These are phyloP conservation scores for Smallanthus sonchifolius DNA, from an alignment of 129 eudicot genomes.

Conservation along the genomic window DNA sequence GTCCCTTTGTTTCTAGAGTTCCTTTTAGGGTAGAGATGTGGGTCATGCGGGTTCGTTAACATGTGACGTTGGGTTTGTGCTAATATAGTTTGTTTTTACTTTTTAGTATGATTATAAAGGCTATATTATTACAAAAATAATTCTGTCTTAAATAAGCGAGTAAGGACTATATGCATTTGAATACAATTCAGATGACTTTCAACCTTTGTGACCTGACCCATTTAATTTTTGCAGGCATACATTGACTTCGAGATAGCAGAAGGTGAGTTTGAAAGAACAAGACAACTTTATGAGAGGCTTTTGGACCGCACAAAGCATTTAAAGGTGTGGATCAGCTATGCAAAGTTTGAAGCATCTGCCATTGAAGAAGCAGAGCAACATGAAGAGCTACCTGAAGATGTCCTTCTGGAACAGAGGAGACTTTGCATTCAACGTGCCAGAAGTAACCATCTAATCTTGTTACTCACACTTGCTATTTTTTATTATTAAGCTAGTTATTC, in stretches of 20 bases:
- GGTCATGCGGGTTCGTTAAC: background rate
- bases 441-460: constrained; percentile 41
- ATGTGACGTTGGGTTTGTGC: background rate
- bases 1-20: background rate
- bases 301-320: constrained; percentile 79
- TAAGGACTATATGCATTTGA: background rate
- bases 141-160: background rate
- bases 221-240: constrained; percentile 55
- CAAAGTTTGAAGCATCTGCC: constrained; percentile 94
- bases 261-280: constrained; percentile 72
- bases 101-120: background rate
- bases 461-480: constrained; percentile 1
- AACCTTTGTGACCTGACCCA: background rate
- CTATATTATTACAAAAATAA: background rate
- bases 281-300: constrained; percentile 85
- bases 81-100: background rate
- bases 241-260: constrained; percentile 93
- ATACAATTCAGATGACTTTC: background rate
- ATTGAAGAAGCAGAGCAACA: constrained; percentile 44
- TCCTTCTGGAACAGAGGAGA: constrained; percentile 31
- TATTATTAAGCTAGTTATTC: background rate
- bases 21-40: background rate
- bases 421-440: constrained; percentile 71
- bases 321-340: constrained; percentile 93
- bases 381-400: constrained; percentile 44